A percentile compares a stretch with the other conserved stretches of the same genome.
Conservation (phyloP, 495 filamentous ascomycete species). For the Thozetella sp. region DNA sequence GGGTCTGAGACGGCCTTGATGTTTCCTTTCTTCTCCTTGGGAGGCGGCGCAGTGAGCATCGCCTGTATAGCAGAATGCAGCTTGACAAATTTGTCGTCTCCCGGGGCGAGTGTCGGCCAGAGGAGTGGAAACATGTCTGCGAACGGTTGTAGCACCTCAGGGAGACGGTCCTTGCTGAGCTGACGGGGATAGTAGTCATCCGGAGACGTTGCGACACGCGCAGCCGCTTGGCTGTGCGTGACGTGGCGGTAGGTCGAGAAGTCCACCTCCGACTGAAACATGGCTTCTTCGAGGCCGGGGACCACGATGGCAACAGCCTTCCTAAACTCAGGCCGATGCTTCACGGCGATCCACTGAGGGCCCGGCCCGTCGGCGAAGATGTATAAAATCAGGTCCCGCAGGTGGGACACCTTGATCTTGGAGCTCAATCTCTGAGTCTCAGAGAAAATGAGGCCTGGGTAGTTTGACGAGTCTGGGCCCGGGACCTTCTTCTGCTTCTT, state of each 20-base stretch:
- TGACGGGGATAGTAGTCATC: constrained; percentile 75
- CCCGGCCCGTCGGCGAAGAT: constrained; percentile 80
- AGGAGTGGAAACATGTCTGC: constrained; percentile 83
- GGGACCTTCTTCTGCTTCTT: constrained; percentile 65
- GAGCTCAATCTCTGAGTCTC: constrained; percentile 67
- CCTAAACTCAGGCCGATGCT: constrained; percentile 71
- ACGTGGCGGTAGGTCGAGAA: constrained; percentile 42
- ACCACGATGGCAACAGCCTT: constrained; percentile 94
- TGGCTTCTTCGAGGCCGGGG: constrained; percentile 84
- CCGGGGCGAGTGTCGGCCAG: constrained; percentile 87
- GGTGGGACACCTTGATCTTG: constrained; percentile 73
- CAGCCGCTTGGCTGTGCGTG: constrained; percentile 25
- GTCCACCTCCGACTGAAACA: constrained; percentile 76
- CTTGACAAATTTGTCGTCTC: constrained; percentile 76
- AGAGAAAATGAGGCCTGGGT: constrained; percentile 73
- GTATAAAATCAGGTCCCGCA: constrained; percentile 85
- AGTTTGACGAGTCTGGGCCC: constrained; percentile 53
- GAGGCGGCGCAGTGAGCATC: constrained; percentile 69
- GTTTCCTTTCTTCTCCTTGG: constrained; percentile 57
- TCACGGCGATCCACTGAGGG: constrained; percentile 86
- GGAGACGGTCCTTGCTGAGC: constrained; percentile 62
- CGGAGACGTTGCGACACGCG: constrained; percentile 41
- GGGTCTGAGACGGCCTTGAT: constrained; percentile 57
- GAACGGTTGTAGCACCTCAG: constrained; percentile 65
- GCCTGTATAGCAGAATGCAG: constrained; percentile 83